Evolutionary conservation across 345 rosid genomes (phyloP).

Genomic region (Physaria fendleri): DNA sequence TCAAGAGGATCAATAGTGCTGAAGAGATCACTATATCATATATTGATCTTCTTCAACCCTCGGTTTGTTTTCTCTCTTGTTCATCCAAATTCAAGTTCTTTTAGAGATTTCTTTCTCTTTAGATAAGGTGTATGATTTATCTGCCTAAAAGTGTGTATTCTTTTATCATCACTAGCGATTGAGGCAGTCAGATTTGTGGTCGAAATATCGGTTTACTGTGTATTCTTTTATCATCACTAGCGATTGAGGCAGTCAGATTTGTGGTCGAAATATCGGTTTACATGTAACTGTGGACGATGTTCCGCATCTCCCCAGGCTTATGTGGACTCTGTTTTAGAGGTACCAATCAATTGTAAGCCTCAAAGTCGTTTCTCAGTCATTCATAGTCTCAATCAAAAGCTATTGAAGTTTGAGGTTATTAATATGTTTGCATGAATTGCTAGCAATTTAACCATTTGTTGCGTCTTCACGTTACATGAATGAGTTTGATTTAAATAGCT

Average conservation of each 20-base stretch:
- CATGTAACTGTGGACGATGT: slow-evolving; percentile 63
- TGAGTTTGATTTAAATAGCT: not conserved
- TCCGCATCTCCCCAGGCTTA: slow-evolving; percentile 40
- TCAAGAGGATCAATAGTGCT: slow-evolving; percentile 46
- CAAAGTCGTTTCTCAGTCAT: not conserved
- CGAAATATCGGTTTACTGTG: slow-evolving; percentile 58
- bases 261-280: slow-evolving; percentile 61
- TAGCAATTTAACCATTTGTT: not conserved
- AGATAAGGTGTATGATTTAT: not conserved
- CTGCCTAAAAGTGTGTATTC: not conserved
- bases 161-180: slow-evolving; percentile 33
- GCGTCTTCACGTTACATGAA: not conserved
- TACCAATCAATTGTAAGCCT: slow-evolving; percentile 12
- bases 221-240: slow-evolving; percentile 22
- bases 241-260: slow-evolving; percentile 56
- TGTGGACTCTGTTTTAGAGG: slow-evolving; percentile 62
- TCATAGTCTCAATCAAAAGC: not conserved
- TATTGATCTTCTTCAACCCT: slow-evolving; percentile 70
- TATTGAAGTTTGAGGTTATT: not conserved
- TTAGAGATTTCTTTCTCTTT: not conserved
- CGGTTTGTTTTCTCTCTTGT: slow-evolving; percentile 37
- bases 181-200: slow-evolving; percentile 61
- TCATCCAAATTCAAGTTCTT: not conserved
- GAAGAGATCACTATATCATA: slow-evolving; percentile 65
- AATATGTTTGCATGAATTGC: not conserved